A percentile compares a stretch with the other conserved stretches of the same genome.
Conservation (phyloP, 441 rosid species). For the Adansonia madagascariensis region DNA sequence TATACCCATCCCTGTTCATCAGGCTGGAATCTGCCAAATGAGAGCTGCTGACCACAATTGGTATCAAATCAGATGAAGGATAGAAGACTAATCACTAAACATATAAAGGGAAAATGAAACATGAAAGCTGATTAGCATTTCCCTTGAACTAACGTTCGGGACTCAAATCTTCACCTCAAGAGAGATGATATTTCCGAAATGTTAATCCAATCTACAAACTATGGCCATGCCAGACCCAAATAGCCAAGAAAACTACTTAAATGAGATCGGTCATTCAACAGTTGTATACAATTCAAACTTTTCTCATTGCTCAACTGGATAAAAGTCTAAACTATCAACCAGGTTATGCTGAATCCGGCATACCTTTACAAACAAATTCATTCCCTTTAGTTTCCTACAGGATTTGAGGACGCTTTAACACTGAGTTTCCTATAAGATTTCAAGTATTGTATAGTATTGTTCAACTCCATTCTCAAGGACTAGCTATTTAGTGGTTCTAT, state of each 20-base stretch:
- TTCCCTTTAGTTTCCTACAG: neutral
- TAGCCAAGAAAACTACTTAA: neutral
- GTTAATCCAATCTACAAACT: neutral
- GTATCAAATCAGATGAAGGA: constrained; percentile 25
- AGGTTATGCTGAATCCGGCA: neutral
- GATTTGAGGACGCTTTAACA: neutral
- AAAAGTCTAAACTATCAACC: neutral
- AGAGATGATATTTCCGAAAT: neutral
- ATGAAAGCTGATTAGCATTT: constrained; percentile 9
- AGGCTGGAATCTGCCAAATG: constrained; percentile 66
- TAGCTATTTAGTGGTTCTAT: neutral
- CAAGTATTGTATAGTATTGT: neutral
- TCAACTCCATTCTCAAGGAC: neutral
- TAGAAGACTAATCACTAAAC: neutral
- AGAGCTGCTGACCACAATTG: constrained; percentile 55
- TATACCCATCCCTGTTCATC: constrained; percentile 93
- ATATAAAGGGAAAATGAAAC: neutral
- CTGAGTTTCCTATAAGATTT: neutral
- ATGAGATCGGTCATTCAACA: neutral
- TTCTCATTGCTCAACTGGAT: neutral
- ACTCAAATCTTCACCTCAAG: neutral
- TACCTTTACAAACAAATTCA: neutral
- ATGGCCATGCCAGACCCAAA: neutral
- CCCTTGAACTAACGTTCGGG: neutral
- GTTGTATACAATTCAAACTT: neutral